These are phyloP conservation scores for Rhizopus arrhizus DNA, from an alignment of 371 early-diverging fungal genomes.

Conservation along the genomic window DNA sequence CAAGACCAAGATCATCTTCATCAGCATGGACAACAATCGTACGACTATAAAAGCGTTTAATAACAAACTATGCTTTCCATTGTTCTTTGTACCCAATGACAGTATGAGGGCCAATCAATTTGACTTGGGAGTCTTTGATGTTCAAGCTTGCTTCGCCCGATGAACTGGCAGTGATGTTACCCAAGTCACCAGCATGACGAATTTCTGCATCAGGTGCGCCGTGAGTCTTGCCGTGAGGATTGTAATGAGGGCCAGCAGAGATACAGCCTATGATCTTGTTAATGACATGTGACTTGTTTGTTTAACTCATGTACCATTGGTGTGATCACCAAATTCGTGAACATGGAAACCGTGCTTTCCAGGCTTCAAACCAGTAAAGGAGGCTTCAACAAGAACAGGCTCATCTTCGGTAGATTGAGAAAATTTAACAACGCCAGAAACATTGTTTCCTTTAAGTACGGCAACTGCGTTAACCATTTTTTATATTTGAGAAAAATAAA, in stretches of 20 bases:
- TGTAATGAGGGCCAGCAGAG: conserved; percentile 86
- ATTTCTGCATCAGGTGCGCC: conserved; percentile 73
- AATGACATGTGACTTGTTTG: background rate
- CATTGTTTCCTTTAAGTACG: conserved; percentile 64
- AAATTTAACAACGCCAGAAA: conserved; percentile 78
- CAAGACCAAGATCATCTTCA: conserved; percentile 64
- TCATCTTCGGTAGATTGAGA: conserved; percentile 69
- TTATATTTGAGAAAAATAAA: conserved; percentile 8
- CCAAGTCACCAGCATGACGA: conserved; percentile 92
- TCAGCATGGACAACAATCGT: conserved; percentile 77
- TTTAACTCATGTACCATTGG: conserved; percentile 57
- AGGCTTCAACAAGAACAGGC: conserved; percentile 64
- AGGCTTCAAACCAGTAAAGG: conserved; percentile 69
- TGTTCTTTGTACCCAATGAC: conserved; percentile 53
- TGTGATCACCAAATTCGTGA: conserved; percentile 84
- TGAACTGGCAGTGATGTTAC: conserved; percentile 70
- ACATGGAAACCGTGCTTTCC: conserved; percentile 94
- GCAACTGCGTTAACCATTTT: conserved; percentile 80
- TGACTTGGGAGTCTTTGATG: conserved; percentile 66
- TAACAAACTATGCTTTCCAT: no score
- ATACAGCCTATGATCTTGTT: conserved; percentile 58
- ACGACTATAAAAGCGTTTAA: conserved; percentile 44
- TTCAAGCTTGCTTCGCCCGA: conserved; percentile 65
- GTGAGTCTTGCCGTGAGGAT: conserved; percentile 79
- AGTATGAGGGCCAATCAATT: conserved; percentile 78